Evolutionary conservation across 2,329 filamentous ascomycete genomes (phyloP), one percentile per base, ranked within the genome.

Genomic region (Esteya vermicola): DNA sequence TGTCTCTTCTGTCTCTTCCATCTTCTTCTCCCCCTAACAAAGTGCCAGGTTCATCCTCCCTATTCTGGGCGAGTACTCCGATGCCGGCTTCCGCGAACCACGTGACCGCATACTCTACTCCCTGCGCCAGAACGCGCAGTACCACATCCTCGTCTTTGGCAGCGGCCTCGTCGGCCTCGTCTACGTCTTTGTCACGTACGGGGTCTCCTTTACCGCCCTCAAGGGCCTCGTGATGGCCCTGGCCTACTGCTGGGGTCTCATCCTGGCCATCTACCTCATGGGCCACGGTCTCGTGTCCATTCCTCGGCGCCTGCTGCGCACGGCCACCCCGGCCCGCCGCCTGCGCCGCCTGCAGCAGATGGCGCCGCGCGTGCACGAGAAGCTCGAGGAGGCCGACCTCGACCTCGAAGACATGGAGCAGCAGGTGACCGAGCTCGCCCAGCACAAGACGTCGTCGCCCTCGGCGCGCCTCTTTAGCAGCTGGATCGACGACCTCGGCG

Each of bases 221-320:
- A 94, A 93, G 62, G 79, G 75, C 27, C 66, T 93, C 31, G 70
- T 93, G 47, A 94, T 98, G 84, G 89, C 91, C 13, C 65, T 96
- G 44, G 84, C 89, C 28, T 98, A 98, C 58, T 85, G 85, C 44
- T 96, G 88, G 82, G 86, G 88, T 51, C 63, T 98, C 50, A 69
- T 89, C 5, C 68, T 96, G 39, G 91, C 88, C 34, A 94, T 98
- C 46, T 96, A 94, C 54, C 69, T 98, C 31, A 96, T 98, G 89
- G 91, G 91, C 7, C 91, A 98, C 58, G 91, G 91, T 8, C 68
- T 98, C 21, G 91, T 98, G 25, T 82, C 88, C 2, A 82, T 98
- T 42, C 91, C 91, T 1, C 72, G 89, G 48, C 75, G 74, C 28
- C 65, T 98, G 14, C 81, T 91, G 52, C 76, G 81, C 43, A 81